Conservation (phyloP, 2,329 filamentous ascomycete species). For the Hypocrella siamensis region DNA sequence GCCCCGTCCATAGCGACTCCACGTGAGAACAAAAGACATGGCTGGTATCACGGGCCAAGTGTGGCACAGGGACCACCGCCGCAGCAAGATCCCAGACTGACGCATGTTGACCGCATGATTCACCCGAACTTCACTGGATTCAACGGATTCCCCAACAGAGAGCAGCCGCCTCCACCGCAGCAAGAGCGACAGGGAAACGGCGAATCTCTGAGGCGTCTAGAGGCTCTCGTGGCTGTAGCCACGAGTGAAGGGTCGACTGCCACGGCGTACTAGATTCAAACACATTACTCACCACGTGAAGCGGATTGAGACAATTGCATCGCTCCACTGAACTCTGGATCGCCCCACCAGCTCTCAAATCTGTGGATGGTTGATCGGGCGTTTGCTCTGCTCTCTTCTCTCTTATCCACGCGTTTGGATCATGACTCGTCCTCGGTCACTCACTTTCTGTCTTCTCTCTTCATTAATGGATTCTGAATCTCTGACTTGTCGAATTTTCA, state of each 20-base stretch:
- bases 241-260: constrained; percentile 27
- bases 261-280: constrained; percentile 17
- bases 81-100: constrained; percentile 16
- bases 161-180: constrained; percentile 11
- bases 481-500: too few relatives aligned
- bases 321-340: too few relatives aligned
- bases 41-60: constrained; percentile 50
- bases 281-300: background rate
- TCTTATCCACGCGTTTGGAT: too few relatives aligned
- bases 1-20: constrained; percentile 39
- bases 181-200: constrained; percentile 13
- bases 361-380: too few relatives aligned
- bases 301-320: background rate
- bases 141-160: constrained; percentile 29
- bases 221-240: constrained; percentile 27
- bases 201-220: constrained; percentile 21
- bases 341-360: too few relatives aligned
- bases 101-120: constrained; percentile 39
- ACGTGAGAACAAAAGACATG: constrained; percentile 49
- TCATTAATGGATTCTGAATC: too few relatives aligned
- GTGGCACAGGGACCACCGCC: constrained; percentile 17
- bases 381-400: too few relatives aligned
- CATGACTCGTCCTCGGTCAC: too few relatives aligned
- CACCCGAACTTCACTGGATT: constrained; percentile 40
- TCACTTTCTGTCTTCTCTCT: too few relatives aligned